Conservation (phyloP, 2,329 filamentous ascomycete species). For the Neonectria neomacrospora region DNA sequence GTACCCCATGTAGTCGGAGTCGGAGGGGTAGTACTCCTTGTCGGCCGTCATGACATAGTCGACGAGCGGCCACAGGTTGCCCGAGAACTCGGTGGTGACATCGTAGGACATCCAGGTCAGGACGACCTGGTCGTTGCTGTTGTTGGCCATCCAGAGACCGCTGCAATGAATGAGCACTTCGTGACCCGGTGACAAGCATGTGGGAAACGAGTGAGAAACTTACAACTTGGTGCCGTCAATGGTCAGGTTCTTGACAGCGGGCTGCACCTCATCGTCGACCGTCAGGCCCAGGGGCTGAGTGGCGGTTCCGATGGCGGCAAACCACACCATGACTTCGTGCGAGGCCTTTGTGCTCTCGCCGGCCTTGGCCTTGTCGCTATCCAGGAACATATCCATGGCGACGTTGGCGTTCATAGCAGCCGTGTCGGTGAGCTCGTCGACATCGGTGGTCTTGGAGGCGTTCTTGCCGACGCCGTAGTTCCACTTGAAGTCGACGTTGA, state of each 20-base stretch:
- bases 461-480: constrained; percentile 59
- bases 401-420: constrained; percentile 64
- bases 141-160: constrained; percentile 55
- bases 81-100: constrained; percentile 55
- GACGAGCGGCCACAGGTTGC: constrained; percentile 59
- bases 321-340: constrained; percentile 69
- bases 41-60: constrained; percentile 51
- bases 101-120: constrained; percentile 59
- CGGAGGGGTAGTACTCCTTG: constrained; percentile 50
- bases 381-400: constrained; percentile 69
- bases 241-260: constrained; percentile 45
- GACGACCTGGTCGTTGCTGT: constrained; percentile 56
- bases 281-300: constrained; percentile 60
- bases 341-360: constrained; percentile 54
- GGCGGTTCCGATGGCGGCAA: constrained; percentile 58
- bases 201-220: constrained; percentile 30
- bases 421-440: constrained; percentile 44
- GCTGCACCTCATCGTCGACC: constrained; percentile 41
- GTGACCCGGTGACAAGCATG: too few species aligned
- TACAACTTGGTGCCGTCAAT: constrained; percentile 58
- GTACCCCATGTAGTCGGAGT: constrained; percentile 61
- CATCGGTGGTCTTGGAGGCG: constrained; percentile 50
- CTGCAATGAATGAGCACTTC: constrained; percentile 40
- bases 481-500: constrained; percentile 62
- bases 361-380: constrained; percentile 55